Evolutionary conservation across 2,329 filamentous ascomycete genomes (phyloP), one percentile per base, ranked within the genome.

Genomic region (Blastomyces parvus): DNA sequence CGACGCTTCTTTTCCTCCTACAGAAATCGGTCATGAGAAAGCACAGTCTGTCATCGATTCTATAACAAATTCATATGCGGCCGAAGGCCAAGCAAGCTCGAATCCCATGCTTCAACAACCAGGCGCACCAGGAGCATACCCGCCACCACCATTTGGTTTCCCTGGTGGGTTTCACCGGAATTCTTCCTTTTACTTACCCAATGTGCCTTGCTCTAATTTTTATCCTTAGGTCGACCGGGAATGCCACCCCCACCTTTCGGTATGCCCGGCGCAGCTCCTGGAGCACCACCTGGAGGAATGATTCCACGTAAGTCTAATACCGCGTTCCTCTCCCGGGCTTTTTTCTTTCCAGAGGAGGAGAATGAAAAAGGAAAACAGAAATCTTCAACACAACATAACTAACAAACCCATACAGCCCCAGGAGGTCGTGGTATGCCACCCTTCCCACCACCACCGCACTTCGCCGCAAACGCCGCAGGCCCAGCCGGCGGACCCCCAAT

Each of bases 1-100:
- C 33, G 2, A 40, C n/a, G 5, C 33, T 36, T 42, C 25, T 7
- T 55, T 19, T 44, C 11, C 25, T 33, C 27, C 46, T 46, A 8
- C 72, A 93, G 90, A 97, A 81, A 97, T 99, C 76, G 94, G 93
- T 58, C 93, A 97, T 78, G 94, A 97, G 79, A 96, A 97, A 80
- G 93, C 94, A 64, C 94, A 99, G 79, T 94, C 89, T 59, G 94
- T 99, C 70, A 99, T 99, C 75, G 94, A 99, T 80, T 93, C 89
- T 70, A 99, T 99, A 78, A 97, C 94, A 52, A 90, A 87, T 53
- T 96, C 92, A 48, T 97, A 99, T 80, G 90, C 90, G 67, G 91
- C 91, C 69, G 94, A 96, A 79, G 94, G 94, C 71, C 91, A 97
- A 76, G 86, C 88, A 67, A 86, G 87, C 72, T 86, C 86, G 66